Base-by-base conservation (phyloP, 139 green algal genomes). In the Coelastrella sp. region DNA sequence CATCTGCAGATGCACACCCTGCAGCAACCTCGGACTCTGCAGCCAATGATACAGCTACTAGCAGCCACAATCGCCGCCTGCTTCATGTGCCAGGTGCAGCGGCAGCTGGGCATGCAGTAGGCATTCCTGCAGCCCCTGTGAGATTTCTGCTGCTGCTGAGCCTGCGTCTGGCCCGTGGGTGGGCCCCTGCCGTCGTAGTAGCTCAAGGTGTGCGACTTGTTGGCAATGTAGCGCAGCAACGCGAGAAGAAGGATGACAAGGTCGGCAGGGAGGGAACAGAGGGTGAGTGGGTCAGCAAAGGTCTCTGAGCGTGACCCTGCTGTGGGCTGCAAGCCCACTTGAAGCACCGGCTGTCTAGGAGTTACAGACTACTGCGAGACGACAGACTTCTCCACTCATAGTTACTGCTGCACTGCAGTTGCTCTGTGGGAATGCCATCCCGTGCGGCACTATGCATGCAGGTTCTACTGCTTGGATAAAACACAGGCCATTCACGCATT, bases 101-200 rank as follows among this genome's bases (percentile, higher is more conserved):
- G n/a, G 49, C 84, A 80, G 70, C 84, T 12, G 11, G 24, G 25
- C 82, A 78, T 35, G 25, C 20, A 70, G 73, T 72, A 5, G 72
- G 56, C 12, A 25, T 65, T 9, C 25, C 35, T 58, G 56, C 56
- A 14, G 74, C 74, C 10, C 85, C 72, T 9, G 22, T 83, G 73
- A 58, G 68, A 22, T 76, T 83, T 20, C 58, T 90, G 74, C 78
- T 81, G 49, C 27, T 65, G 25, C 35, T 87, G 20, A 70, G 63
- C 60, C 35, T 86, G 76, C 35, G 61, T 20, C 20, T 87, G 19
- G 87, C 78, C n/a, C 22, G 65, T 20, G 87, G 87, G n/a, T 91
- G 66, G 56, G 87, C 87, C 14, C 87, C 87, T 56, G 87, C 87
- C 68, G 78, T 91, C 6, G 78, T 91, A 22, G 56, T 91, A 7